A percentile compares a stretch with the other conserved stretches of the same genome.
These are phyloP conservation scores for Diaporthe velutina DNA, from an alignment of 2,329 filamentous ascomycete genomes.

Conservation along the genomic window DNA sequence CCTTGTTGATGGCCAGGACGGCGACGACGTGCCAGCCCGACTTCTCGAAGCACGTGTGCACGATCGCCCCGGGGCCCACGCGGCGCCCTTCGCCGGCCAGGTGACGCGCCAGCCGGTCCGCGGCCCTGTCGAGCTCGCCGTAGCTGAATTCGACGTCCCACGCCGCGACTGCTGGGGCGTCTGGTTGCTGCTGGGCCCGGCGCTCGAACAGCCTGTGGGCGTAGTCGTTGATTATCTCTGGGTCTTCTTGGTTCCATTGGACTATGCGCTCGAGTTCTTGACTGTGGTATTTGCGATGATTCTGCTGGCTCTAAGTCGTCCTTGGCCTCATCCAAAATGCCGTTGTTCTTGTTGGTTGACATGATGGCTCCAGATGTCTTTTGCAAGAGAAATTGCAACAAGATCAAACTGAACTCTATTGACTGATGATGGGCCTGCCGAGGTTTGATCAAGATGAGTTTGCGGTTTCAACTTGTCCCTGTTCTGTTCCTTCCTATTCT, in stretches of 20 bases:
- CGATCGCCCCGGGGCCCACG: background rate
- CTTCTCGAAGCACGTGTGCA: constrained; percentile 14
- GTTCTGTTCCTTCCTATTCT: background rate
- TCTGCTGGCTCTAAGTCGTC: background rate
- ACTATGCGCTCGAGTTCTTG: background rate
- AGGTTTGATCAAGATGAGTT: background rate
- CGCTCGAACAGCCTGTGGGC: background rate
- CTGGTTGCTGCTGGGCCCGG: background rate
- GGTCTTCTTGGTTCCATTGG: background rate
- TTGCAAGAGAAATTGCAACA: background rate
- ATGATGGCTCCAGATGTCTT: background rate
- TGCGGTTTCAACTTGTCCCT: background rate
- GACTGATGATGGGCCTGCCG: background rate
- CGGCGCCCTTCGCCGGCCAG: background rate
- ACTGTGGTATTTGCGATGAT: background rate
- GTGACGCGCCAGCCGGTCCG: background rate
- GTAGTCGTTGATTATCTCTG: background rate
- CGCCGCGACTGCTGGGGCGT: background rate
- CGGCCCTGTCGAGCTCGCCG: constrained; percentile 7
- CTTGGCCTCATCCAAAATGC: background rate
- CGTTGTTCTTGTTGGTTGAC: background rate
- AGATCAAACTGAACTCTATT: background rate
- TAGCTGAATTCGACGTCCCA: constrained; percentile 13
- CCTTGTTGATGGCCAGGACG: constrained; percentile 15
- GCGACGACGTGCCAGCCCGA: constrained; percentile 12